Conservation (phyloP, 73 alveolate species). For the Uronychia setigera region DNA sequence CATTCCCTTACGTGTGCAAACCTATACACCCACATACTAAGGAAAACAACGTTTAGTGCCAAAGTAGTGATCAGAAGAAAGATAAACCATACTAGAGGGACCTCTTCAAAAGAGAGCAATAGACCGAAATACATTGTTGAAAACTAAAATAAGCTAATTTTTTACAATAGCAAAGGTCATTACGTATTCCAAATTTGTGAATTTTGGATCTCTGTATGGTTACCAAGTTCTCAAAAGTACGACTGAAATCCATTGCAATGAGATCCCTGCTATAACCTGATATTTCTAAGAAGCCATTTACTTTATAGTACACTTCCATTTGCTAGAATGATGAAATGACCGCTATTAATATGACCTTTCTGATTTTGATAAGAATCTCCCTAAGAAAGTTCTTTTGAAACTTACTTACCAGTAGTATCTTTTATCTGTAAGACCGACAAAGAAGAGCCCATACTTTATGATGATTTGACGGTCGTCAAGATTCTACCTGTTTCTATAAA, state of each 20-base stretch:
- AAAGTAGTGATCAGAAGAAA: no score
- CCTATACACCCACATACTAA: no score
- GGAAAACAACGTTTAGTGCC: no score
- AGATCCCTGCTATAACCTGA: background rate
- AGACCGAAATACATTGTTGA: no score
- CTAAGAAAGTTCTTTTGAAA: background rate
- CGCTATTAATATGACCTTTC: conserved; percentile 33
- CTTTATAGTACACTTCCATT: background rate
- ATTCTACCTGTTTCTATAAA: background rate
- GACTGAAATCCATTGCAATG: background rate
- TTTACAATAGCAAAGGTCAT: background rate
- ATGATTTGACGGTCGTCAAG: background rate
- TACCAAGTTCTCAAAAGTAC: background rate
- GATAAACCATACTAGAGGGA: no score
- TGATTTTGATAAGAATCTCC: conserved; percentile 13
- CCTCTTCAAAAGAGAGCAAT: no score
- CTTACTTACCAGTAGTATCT: conserved; percentile 30
- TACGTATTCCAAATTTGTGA: background rate
- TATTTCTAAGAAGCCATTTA: no score
- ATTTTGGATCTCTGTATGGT: background rate
- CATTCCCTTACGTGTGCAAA: no score
- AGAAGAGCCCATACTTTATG: conserved; percentile 42
- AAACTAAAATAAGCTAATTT: no score
- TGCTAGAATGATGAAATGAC: background rate
- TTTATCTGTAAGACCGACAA: conserved; percentile 28